Conservation (phyloP, 208 protist genomes). For the Leishmania gerbilli region DNA sequence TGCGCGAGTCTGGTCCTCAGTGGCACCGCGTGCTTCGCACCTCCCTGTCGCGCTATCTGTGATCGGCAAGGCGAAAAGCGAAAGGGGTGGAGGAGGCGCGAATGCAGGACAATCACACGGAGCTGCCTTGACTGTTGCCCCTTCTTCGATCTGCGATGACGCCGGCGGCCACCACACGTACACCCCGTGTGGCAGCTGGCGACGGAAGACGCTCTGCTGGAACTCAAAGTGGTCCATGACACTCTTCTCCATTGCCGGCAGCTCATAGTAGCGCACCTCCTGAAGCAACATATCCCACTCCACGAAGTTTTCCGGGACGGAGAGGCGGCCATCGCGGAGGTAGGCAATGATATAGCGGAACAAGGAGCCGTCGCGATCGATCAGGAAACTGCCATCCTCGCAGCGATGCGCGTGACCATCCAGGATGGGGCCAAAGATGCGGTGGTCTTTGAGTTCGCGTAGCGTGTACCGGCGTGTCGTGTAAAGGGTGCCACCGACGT, state of each 20-base stretch:
- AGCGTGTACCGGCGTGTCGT: conserved; percentile 45
- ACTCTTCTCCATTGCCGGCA: conserved; percentile 39
- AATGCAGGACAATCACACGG: not conserved
- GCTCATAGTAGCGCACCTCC: conserved; percentile 48
- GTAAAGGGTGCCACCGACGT: conserved; percentile 69
- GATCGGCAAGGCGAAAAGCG: not conserved
- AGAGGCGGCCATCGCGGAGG: conserved; percentile 49
- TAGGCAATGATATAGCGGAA: conserved; percentile 76
- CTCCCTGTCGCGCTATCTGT: not conserved
- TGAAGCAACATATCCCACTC: conserved; percentile 75
- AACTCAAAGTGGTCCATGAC: conserved; percentile 63
- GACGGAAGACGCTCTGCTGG: conserved; percentile 55
- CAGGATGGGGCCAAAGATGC: conserved; percentile 61
- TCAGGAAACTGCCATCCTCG: conserved; percentile 65
- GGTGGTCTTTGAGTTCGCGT: conserved; percentile 31
- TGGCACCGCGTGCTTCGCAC: not conserved
- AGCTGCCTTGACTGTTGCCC: not conserved
- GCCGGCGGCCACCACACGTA: conserved; percentile 54
- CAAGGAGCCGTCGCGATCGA: conserved; percentile 64
- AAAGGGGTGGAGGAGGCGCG: not conserved
- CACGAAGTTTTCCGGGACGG: conserved; percentile 51
- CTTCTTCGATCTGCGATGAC: not conserved
- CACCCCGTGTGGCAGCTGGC: conserved; percentile 62
- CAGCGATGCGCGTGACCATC: conserved; percentile 29
- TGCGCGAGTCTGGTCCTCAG: not conserved